Conservation (phyloP, 495 filamentous ascomycete genomes). For the Jackrogersella minutella region DNA sequence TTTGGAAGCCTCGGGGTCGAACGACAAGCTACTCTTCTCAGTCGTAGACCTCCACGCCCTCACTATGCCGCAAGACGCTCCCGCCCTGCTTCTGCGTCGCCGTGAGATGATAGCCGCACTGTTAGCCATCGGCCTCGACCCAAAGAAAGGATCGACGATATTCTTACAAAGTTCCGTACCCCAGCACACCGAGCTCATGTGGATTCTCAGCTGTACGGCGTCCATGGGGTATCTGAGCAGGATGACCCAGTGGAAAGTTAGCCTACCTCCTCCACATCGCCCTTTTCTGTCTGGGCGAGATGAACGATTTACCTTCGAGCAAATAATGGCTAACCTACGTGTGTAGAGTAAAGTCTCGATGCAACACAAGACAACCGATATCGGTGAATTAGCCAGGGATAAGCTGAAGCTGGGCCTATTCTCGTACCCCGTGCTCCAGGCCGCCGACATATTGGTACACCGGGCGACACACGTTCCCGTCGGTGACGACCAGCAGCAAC, state of each 20-base stretch:
- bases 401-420: constrained; percentile 89
- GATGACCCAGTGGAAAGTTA: constrained; percentile 99
- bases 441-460: constrained; percentile 92
- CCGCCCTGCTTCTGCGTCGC: constrained; percentile 67
- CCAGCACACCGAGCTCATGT: constrained; percentile 88
- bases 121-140: constrained; percentile 84
- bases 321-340: not conserved
- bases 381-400: constrained; percentile 60
- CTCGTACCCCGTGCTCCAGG: constrained; percentile 95
- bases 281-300: not conserved
- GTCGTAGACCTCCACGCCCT: constrained; percentile 95
- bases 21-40: constrained; percentile 73
- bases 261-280: constrained; percentile 32
- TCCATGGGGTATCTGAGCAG: constrained; percentile 87
- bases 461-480: constrained; percentile 94
- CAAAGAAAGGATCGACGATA: constrained; percentile 70
- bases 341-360: constrained; percentile 78
- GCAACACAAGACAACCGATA: constrained; percentile 61
- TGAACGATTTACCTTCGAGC: not conserved
- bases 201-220: constrained; percentile 91
- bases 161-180: constrained; percentile 84
- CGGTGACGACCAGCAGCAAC: constrained; percentile 90
- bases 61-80: constrained; percentile 72
- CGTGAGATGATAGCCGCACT: constrained; percentile 79
- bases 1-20: constrained; percentile 57